Evolutionary conservation across 2,329 filamentous ascomycete species (phyloP), one percentile per base, ranked within the genome.

Genomic region (Colletotrichum filicis): DNA sequence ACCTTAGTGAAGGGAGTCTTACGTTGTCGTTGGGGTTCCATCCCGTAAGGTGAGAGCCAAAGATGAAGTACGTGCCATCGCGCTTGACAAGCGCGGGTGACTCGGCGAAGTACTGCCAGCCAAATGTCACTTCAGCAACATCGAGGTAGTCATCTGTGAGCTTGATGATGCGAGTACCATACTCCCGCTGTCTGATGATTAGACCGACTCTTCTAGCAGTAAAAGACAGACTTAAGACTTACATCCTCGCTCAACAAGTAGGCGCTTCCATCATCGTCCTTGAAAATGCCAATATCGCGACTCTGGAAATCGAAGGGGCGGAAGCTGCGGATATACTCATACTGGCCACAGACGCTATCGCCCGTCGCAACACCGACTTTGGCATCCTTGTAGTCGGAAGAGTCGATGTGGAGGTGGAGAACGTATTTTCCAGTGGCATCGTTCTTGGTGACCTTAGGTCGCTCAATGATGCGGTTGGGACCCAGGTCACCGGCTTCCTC

Each of bases 331-430:
- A 77, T 71, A 58, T 79, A 78, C 60, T 76, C 75, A 70, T 93
- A 94, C 52, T 85, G 82, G 2, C 92, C 91, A 75, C 91, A 93
- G 0, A 93, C 88, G 0, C 82, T 85, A 73, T 86, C 83, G 0
- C 88, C 86, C 0, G 87, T 91, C 0, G 92, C 92, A 6, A 93
- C 89, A 0, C 91, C 92, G 1, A 91, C 89, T 68, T 88, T 89
- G 0, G 92, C 92, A 46, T 92, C 91, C 1, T 84, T 85, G 75
- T 93, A 93, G 77, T 85, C 86, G 35, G 83, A 83, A 68, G 83
- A 86, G 77, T 94, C 92, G 61, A 93, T 92, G 77, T 93, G 92
- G 84, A 93, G 85, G 84, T 90, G 93, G 79, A 93, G 82, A n/a
- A 93, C 91, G 79, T 91, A 94, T 75, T 91, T 89, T 6, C 80